Conservation (phyloP, 2,329 filamentous ascomycete species). For the Elsinoe batatas region DNA sequence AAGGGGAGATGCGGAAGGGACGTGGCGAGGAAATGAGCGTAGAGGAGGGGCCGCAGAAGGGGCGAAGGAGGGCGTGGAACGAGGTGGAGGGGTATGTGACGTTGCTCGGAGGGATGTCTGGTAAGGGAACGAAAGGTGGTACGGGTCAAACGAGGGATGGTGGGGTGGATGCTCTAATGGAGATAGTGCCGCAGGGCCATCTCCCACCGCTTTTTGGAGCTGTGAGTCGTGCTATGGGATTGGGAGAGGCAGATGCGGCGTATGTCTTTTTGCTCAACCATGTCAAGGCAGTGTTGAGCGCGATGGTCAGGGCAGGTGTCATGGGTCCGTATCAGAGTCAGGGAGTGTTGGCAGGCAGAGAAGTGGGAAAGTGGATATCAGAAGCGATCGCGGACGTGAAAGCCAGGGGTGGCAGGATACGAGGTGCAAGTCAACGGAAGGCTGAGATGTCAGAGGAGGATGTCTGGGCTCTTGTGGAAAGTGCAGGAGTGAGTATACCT, state of each 20-base stretch:
- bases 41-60: too few relatives aligned
- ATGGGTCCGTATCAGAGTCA: conserved; percentile 77
- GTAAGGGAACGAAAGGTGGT: conserved; percentile 18
- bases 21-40: too few relatives aligned
- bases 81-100: conserved; percentile 21
- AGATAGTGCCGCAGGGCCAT: conserved; percentile 42
- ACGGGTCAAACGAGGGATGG: conserved; percentile 23
- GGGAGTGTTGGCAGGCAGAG: conserved; percentile 53
- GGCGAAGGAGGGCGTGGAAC: not conserved
- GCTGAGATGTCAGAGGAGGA: conserved; percentile 27
- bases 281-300: conserved; percentile 64
- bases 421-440: too few relatives aligned
- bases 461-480: conserved; percentile 38
- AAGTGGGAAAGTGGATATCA: conserved; percentile 49
- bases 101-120: not conserved
- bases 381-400: conserved; percentile 52
- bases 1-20: too few relatives aligned
- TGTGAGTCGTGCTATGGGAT: conserved; percentile 51
- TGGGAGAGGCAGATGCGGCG: conserved; percentile 53
- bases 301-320: conserved; percentile 65
- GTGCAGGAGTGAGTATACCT: conserved; percentile 65
- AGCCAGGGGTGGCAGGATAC: conserved; percentile 36
- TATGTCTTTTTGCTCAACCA: conserved; percentile 71
- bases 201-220: conserved; percentile 62
- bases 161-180: not conserved